Base-by-base conservation (phyloP, 352 stramenopile species). In the Saprolegnia parasitica region DNA sequence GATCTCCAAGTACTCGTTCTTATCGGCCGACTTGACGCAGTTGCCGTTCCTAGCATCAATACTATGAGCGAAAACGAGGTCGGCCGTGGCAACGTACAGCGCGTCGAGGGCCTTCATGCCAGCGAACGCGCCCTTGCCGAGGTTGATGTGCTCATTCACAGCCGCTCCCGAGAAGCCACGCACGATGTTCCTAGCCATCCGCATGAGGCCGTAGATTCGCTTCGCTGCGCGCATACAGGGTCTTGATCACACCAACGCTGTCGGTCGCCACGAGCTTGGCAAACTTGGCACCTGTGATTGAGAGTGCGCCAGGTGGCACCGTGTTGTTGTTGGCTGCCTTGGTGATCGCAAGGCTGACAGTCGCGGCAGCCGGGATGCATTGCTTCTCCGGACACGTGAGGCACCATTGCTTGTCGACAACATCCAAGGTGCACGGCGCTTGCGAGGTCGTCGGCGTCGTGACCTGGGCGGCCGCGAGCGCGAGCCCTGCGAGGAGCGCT, bases 1-100 rank as follows among this genome's bases (percentile, higher is more conserved):
- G 40, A 66, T 21, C 20, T 39, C 20, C 6, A 66, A 55, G 37
- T 55, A 66, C 21, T 55, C 58, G 6, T 52, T 37, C 5, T 66
- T 35, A 9, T 21, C 37, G 58, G 52, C 40, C 21, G 47, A 35
- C 4, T 39, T 55, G 45, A 20, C 21, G 10, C 58, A 35, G 58
- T 63, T 24, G 18, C 42, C 24, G 5, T 39, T n/a, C 24, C 55
- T 63, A 46, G 24, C 10, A 45, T 20, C 6, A 45, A 9, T 4
- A 13, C 9, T 39, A 13, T 16, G 3, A 5, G 20, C 5, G 5
- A 16, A 45, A 24, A n/a, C 20, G 3, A 16, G 13, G n/a, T 21
- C 26, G 4, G n/a, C 21, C 8, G 23, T 11, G 37, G 0, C 9
- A 23, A 40, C 58, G 58, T 66, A 66, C 58, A 66, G 26, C 5